phyloP scores from a whole-genome alignment of 2,329 filamentous ascomycete species.

The Monilinia polystroma region DNA sequence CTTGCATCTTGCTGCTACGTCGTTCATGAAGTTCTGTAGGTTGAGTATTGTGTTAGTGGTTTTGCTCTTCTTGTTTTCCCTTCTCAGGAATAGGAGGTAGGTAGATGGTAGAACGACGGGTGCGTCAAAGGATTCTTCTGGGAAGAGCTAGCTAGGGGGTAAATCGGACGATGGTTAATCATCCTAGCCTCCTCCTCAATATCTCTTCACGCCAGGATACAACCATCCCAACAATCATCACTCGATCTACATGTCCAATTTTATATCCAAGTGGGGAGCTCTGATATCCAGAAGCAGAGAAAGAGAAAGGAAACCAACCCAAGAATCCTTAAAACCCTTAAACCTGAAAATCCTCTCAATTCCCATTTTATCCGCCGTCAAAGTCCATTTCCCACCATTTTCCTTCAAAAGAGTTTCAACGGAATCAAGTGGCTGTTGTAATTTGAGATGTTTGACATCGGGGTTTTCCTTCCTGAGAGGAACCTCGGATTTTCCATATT shows the following conservation, averaged over 20 bases:
- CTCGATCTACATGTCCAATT: not conserved
- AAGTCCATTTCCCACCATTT: conserved; percentile 47
- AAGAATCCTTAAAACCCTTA: conserved; percentile 64
- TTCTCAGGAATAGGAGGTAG: not conserved
- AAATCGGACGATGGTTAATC: not conserved
- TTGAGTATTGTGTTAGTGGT: conserved; percentile 2
- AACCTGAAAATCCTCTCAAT: conserved; percentile 62
- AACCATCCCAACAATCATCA: not conserved
- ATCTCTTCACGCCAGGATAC: not conserved
- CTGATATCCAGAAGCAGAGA: not conserved
- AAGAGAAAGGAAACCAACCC: conserved; percentile 48
- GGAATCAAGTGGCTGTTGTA: not conserved
- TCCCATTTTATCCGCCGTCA: conserved; percentile 52
- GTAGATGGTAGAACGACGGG: not conserved
- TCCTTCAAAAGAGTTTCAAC: conserved; percentile 15
- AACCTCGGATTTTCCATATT: not conserved
- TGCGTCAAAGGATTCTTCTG: not conserved
- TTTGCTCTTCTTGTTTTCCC: not conserved
- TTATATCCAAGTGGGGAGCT: not conserved
- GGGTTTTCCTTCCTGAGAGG: not conserved
- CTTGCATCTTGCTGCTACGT: conserved; percentile 66
- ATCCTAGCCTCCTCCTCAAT: not conserved
- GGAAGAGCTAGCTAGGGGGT: not conserved
- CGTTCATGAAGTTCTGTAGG: conserved; percentile 72
- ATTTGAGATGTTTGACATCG: not conserved